Conservation (phyloP, 2,329 filamentous ascomycete species). For the Claviceps sp. region DNA sequence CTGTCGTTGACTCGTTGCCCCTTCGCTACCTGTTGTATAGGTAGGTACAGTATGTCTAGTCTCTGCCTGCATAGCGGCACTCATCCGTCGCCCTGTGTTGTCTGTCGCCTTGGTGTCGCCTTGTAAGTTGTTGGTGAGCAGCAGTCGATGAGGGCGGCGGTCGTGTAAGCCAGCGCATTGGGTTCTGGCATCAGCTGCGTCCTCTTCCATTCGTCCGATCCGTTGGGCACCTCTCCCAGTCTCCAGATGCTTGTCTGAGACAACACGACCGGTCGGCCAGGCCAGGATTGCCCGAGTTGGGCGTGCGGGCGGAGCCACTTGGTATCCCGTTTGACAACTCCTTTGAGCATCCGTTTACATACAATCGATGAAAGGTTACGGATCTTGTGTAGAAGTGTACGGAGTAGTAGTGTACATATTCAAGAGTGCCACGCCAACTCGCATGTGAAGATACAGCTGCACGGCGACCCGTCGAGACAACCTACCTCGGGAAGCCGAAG, state of each 20-base stretch:
- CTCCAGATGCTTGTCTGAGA: neutral
- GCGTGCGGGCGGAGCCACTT: constrained; percentile 1
- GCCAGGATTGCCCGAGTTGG: neutral
- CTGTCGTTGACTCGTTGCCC: too few relatives aligned
- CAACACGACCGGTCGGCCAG: constrained; percentile 7
- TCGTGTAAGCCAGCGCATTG: neutral
- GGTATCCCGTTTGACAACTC: too few relatives aligned
- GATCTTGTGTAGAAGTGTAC: too few relatives aligned
- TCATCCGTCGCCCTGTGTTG: neutral
- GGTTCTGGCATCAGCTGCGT: neutral
- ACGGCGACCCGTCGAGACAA: neutral
- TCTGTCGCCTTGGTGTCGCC: neutral
- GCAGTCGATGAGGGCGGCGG: neutral
- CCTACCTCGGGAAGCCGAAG: neutral
- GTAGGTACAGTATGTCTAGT: too few relatives aligned
- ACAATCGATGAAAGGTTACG: too few relatives aligned
- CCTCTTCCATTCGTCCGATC: neutral
- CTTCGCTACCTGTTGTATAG: neutral
- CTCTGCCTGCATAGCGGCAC: neutral
- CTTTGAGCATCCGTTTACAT: too few relatives aligned
- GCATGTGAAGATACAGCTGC: neutral
- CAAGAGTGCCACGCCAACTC: too few relatives aligned
- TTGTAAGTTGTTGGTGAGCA: neutral
- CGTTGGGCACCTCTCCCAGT: neutral
- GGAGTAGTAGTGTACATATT: too few relatives aligned